Evolutionary conservation across 768 basidiomycete genomes (phyloP).

Genomic region (Agrocybe praecox): DNA sequence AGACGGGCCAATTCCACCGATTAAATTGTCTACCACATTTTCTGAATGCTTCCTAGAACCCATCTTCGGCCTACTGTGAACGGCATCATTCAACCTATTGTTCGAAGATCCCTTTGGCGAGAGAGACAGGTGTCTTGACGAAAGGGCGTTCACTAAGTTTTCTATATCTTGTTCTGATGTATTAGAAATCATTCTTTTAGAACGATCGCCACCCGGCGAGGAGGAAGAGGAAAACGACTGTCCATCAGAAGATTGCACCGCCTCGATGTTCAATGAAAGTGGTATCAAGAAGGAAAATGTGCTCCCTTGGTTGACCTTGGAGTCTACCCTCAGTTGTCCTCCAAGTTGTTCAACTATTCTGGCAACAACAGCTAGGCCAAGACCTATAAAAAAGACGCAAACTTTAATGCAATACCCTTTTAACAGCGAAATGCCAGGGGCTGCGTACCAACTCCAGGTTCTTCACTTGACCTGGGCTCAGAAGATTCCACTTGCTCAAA

Average conservation of each 20-base stretch:
- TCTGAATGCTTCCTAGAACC: not conserved
- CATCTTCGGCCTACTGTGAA: not conserved
- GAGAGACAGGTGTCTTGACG: conserved; percentile 34
- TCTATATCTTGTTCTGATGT: conserved; percentile 38
- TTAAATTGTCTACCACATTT: not conserved
- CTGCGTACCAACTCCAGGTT: conserved; percentile 51
- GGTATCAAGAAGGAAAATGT: conserved; percentile 75
- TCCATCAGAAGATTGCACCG: not conserved
- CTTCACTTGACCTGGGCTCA: conserved; percentile 35
- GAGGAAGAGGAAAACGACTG: not conserved
- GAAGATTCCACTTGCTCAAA: conserved; percentile 75
- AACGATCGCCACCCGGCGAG: conserved; percentile 22
- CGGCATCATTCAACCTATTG: not conserved
- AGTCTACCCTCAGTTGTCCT: conserved; percentile 80
- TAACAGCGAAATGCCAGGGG: no score
- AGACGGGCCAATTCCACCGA: not conserved
- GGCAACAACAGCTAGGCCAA: conserved; percentile 81
- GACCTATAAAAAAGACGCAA: no score
- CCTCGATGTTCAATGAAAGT: conserved; percentile 43
- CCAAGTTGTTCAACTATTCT: conserved; percentile 79
- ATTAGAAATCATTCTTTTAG: conserved; percentile 21
- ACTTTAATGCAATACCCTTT: no score
- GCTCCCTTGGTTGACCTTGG: conserved; percentile 64
- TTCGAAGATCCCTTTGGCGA: conserved; percentile 2
- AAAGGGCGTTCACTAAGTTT: conserved; percentile 50